Evolutionary conservation across 768 basidiomycete genomes (phyloP).

Genomic region (Pluteus cervinus): DNA sequence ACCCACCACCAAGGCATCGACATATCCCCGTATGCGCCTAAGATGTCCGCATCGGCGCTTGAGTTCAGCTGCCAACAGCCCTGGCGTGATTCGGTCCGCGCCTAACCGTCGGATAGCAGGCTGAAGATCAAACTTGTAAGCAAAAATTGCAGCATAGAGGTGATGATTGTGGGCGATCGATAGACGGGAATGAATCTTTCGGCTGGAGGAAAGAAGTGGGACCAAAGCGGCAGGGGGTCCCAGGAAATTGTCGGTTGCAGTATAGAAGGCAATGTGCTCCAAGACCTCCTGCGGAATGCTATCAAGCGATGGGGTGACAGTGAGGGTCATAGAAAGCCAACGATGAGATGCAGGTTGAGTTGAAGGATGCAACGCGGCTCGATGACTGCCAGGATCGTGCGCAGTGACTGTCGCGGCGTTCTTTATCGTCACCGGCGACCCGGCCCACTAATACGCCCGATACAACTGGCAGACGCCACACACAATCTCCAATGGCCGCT

Average conservation of each 20-base stretch:
- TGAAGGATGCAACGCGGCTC: no score
- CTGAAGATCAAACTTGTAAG: constrained; percentile 56
- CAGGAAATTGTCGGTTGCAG: constrained; percentile 42
- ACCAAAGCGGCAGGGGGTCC: constrained; percentile 58
- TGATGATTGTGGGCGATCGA: constrained; percentile 52
- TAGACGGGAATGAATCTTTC: constrained; percentile 40
- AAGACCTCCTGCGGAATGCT: constrained; percentile 71
- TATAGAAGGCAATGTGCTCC: constrained; percentile 69
- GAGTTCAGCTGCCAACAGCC: constrained; percentile 55
- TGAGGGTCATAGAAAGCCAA: no score
- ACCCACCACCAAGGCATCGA: no score
- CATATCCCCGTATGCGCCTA: constrained; percentile 45
- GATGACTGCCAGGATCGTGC: no score
- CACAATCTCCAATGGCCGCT: no score
- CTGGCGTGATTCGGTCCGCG: constrained; percentile 28
- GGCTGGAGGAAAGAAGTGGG: constrained; percentile 50
- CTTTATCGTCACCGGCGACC: constrained; percentile 13
- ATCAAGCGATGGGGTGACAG: no score
- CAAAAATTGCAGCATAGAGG: constrained; percentile 70
- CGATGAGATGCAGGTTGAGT: no score
- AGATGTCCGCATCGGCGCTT: constrained; percentile 53
- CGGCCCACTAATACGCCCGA: no score
- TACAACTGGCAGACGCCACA: no score
- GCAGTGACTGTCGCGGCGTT: constrained; percentile 8
- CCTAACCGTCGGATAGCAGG: constrained; percentile 47